phyloP scores from a whole-genome alignment of 139 green algal species.

The Prasinococcaceae sp. region DNA sequence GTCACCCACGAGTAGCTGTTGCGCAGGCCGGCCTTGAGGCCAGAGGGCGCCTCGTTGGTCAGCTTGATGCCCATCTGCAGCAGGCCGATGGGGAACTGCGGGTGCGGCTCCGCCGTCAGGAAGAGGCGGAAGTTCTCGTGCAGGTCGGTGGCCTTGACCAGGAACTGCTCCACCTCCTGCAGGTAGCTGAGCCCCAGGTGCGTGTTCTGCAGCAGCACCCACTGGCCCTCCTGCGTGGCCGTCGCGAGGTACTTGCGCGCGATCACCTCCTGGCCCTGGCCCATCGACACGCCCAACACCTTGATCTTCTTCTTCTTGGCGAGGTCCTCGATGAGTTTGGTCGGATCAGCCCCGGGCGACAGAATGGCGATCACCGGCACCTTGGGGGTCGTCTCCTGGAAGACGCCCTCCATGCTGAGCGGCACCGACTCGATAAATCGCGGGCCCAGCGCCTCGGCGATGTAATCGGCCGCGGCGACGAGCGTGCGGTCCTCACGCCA shows the following conservation, averaged over 20 bases:
- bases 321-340: conserved; percentile 81
- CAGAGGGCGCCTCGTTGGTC: conserved; percentile 82
- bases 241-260: conserved; percentile 73
- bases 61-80: conserved; percentile 79
- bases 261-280: conserved; percentile 80
- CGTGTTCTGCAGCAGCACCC: conserved; percentile 93
- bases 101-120: conserved; percentile 84
- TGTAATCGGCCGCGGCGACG: conserved; percentile 65
- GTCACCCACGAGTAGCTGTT: conserved; percentile 70
- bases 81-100: conserved; percentile 82
- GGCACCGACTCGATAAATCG: conserved; percentile 72
- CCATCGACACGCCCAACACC: conserved; percentile 78
- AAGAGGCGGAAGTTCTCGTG: conserved; percentile 75
- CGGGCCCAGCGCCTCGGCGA: conserved; percentile 65
- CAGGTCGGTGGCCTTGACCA: conserved; percentile 40
- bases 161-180: conserved; percentile 71
- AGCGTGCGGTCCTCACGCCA: conserved; percentile 82
- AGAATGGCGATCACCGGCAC: conserved; percentile 87
- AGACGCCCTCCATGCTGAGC: conserved; percentile 70
- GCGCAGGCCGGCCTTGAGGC: conserved; percentile 76
- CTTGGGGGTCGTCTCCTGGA: conserved; percentile 40
- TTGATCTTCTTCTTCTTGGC: conserved; percentile 88
- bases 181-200: conserved; percentile 82
- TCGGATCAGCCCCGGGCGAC: conserved; percentile 74
- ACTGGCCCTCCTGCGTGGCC: conserved; percentile 69